Evolutionary conservation across 2,329 filamentous ascomycete species (phyloP).

Genomic region (Ceratocystis cubensis): DNA sequence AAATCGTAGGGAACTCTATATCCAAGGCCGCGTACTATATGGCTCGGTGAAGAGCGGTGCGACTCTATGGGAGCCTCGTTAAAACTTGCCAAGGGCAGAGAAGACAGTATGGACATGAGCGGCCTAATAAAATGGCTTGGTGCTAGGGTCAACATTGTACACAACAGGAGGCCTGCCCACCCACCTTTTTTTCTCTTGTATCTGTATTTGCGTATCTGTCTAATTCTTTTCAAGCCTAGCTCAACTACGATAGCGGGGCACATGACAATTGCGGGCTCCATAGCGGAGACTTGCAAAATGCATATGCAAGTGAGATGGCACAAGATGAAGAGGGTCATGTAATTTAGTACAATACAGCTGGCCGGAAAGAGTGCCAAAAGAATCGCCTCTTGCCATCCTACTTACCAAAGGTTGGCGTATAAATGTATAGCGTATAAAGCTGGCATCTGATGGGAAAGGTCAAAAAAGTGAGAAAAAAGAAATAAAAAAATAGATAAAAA

Average conservation of each 20-base stretch:
- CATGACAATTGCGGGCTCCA: not conserved
- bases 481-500: not conserved
- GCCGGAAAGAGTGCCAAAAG: not conserved
- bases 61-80: not conserved
- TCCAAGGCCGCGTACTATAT: not conserved
- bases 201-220: not conserved
- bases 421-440: not conserved
- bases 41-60: not conserved
- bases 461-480: not conserved
- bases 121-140: not conserved
- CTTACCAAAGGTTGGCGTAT: not conserved
- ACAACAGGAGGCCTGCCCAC: not conserved
- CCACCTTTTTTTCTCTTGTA: not conserved
- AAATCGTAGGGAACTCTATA: not conserved
- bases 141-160: not conserved
- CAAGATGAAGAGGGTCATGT: not conserved
- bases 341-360: not conserved
- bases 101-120: not conserved
- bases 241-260: not conserved
- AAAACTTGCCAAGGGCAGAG: not conserved
- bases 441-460: not conserved
- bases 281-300: not conserved
- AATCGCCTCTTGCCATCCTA: not conserved
- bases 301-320: not conserved
- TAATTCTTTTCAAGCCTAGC: not conserved